Conservation (phyloP, 495 filamentous ascomycete genomes). For the Rusavskia elegans region DNA sequence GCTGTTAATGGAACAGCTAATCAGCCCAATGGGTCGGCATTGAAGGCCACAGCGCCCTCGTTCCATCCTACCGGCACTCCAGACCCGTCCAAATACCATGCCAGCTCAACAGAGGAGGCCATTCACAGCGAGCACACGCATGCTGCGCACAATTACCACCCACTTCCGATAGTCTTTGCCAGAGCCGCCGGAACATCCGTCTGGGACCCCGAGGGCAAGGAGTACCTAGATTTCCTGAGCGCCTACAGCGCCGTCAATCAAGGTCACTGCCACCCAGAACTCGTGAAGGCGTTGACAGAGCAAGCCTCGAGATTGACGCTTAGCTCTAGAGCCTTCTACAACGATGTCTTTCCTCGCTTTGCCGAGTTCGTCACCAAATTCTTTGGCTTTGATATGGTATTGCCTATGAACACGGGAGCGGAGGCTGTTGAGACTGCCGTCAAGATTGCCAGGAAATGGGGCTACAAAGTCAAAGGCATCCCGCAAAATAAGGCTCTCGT, state of each 20-base stretch:
- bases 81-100: constrained; percentile 49
- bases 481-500: constrained; percentile 70
- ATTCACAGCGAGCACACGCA: constrained; percentile 66
- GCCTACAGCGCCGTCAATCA: constrained; percentile 98
- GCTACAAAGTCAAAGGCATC: constrained; percentile 91
- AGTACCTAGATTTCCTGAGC: constrained; percentile 95
- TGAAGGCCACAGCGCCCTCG: constrained; percentile 32
- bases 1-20: constrained; percentile 12
- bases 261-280: constrained; percentile 93
- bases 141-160: constrained; percentile 98
- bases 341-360: constrained; percentile 96
- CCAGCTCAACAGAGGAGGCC: constrained; percentile 60
- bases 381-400: constrained; percentile 96
- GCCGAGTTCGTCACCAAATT: constrained; percentile 76
- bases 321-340: constrained; percentile 93
- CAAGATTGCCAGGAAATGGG: constrained; percentile 98
- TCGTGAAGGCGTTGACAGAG: constrained; percentile 75
- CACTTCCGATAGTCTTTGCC: constrained; percentile 82
- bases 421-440: constrained; percentile 98
- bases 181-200: constrained; percentile 70
- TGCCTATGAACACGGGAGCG: constrained; percentile 98
- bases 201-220: constrained; percentile 91
- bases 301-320: constrained; percentile 84
- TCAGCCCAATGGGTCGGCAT: constrained; percentile 15
- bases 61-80: constrained; percentile 33